Evolutionary conservation across 345 rosid species (phyloP).

Genomic region (Acer negundo): DNA sequence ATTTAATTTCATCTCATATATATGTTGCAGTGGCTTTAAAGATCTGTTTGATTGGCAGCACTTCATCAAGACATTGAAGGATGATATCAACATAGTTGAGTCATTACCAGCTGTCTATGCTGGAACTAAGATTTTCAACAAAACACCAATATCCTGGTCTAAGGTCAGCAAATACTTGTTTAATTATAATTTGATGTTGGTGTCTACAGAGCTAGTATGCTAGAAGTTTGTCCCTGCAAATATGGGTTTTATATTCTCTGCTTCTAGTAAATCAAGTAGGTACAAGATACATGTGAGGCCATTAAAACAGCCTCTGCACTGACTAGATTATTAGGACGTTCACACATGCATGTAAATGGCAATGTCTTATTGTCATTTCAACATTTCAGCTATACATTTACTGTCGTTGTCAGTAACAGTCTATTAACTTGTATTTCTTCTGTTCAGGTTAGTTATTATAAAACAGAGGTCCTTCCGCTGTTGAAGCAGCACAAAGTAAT

Average conservation of each 20-base stretch:
- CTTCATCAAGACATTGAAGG: constrained; percentile 74
- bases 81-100: constrained; percentile 88
- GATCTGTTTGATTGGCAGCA: constrained; percentile 93
- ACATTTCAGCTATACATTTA: not conserved
- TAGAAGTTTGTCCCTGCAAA: not conserved
- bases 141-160: constrained; percentile 97
- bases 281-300: not conserved
- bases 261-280: not conserved
- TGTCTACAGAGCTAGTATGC: not conserved
- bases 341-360: not conserved
- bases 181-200: not conserved
- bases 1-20: constrained; percentile 12
- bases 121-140: constrained; percentile 59
- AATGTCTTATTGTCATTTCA: not conserved
- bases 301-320: not conserved
- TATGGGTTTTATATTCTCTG: not conserved
- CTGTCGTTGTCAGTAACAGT: not conserved
- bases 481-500: constrained; percentile 85
- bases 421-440: constrained; percentile 15
- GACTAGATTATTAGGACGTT: not conserved
- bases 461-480: constrained; percentile 70
- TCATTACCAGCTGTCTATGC: constrained; percentile 62
- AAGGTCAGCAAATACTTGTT: constrained; percentile 48
- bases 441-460: constrained; percentile 82
- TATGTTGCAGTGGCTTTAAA: constrained; percentile 75